phyloP scores from a whole-genome alignment of 2,329 filamentous ascomycete genomes.

The Mycogone perniciosa region DNA sequence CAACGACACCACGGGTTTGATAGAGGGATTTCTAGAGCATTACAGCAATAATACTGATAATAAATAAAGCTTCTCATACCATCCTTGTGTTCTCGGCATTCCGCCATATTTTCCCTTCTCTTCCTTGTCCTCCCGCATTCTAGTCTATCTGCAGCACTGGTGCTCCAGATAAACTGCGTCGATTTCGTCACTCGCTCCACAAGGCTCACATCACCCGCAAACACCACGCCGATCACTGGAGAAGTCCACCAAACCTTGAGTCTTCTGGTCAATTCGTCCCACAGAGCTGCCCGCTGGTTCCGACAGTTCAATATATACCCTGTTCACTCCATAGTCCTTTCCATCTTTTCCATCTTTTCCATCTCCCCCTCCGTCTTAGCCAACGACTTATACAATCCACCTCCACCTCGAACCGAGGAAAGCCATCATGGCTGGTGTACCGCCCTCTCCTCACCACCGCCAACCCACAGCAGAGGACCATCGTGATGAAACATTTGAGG shows the following conservation, averaged over 20 bases:
- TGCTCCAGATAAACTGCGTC: constrained; percentile 3
- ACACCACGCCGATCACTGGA: constrained; percentile 10
- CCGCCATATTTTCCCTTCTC: too few relatives aligned
- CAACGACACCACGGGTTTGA: too few relatives aligned
- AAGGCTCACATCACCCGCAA: constrained; percentile 3
- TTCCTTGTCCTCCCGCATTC: too few relatives aligned
- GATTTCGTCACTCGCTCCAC: constrained; percentile 15
- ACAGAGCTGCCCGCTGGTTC: neutral
- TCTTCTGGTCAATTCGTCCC: neutral
- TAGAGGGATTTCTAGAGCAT: too few relatives aligned
- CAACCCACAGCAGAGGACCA: neutral
- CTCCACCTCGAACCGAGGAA: neutral
- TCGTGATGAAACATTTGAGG: constrained; percentile 1
- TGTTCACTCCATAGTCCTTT: neutral
- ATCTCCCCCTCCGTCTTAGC: neutral
- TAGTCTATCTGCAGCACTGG: too few relatives aligned
- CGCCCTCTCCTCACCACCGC: neutral
- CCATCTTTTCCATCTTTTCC: neutral
- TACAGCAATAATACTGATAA: too few relatives aligned
- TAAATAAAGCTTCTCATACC: too few relatives aligned
- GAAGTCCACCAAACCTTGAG: neutral
- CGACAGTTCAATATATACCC: neutral
- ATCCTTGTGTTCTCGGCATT: too few relatives aligned
- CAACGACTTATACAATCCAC: neutral
- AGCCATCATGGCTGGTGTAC: neutral